A percentile compares a stretch with the other conserved stretches of the same genome.
Conservation (phyloP, 306 rosid species). For the Casuarina glauca region DNA sequence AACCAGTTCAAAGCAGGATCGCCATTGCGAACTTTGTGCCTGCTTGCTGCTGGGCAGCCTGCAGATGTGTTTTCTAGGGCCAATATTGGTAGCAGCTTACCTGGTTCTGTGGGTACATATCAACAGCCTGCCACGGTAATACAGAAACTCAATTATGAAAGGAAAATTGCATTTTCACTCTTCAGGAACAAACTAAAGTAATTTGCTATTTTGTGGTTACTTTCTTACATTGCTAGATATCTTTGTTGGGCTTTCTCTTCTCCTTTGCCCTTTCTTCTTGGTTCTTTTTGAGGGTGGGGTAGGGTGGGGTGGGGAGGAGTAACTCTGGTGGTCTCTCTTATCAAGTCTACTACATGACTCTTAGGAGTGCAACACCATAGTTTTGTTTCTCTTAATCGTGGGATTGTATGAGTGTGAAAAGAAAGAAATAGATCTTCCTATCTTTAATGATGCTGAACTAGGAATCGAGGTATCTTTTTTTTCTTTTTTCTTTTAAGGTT, state of each 20-base stretch:
- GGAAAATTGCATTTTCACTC: not conserved
- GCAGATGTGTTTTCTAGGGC: conserved; percentile 78
- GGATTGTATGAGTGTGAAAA: not conserved
- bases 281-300: no score
- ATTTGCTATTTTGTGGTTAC: not conserved
- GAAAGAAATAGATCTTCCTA: not conserved
- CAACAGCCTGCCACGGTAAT: conserved; percentile 74
- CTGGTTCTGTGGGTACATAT: conserved; percentile 36
- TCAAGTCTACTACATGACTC: not conserved
- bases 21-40: conserved; percentile 90
- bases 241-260: not conserved
- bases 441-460: not conserved
- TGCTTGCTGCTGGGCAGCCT: conserved; percentile 88
- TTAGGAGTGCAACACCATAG: not conserved
- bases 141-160: not conserved
- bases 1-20: conserved; percentile 76
- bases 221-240: not conserved
- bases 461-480: no score
- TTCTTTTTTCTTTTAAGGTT: no score
- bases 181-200: not conserved
- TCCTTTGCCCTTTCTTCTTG: not conserved
- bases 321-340: not conserved
- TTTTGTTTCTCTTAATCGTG: not conserved
- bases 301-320: no score
- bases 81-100: conserved; percentile 33